Evolutionary conservation across 805 yeast species (phyloP).

Genomic region (Lachancea quebecensis): DNA sequence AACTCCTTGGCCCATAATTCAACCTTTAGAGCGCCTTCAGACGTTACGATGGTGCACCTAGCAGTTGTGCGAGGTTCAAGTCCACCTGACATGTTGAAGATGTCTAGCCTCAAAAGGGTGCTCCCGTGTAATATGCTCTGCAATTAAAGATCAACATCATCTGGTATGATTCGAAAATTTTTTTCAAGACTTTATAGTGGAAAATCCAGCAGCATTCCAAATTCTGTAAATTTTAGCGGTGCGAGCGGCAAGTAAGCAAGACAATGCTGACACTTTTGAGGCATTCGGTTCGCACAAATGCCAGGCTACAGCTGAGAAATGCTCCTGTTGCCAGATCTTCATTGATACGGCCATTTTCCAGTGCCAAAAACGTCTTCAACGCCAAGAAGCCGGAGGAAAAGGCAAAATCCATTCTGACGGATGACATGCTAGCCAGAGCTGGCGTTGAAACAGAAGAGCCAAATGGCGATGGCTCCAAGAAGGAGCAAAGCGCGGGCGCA

Average conservation of each 20-base stretch:
- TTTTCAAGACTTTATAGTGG: background rate
- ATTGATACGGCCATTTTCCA: slow-evolving; percentile 1
- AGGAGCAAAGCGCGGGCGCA: slow-evolving; percentile 8
- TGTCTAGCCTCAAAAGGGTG: background rate
- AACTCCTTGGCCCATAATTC: slow-evolving; percentile 67
- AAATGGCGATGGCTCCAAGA: slow-evolving; percentile 12
- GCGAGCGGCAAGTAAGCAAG: background rate
- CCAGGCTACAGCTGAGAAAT: background rate
- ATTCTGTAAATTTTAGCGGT: background rate
- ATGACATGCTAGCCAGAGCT: slow-evolving; percentile 75
- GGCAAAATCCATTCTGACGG: slow-evolving; percentile 58
- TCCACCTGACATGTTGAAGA: slow-evolving; percentile 4
- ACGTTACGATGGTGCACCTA: slow-evolving; percentile 47
- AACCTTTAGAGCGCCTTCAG: slow-evolving; percentile 51
- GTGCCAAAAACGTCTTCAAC: background rate
- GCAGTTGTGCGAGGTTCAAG: slow-evolving; percentile 55
- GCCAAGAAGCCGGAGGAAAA: slow-evolving; percentile 15
- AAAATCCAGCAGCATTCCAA: background rate
- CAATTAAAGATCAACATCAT: background rate
- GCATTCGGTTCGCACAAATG: slow-evolving; percentile 1
- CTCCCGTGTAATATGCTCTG: background rate
- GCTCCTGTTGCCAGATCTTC: background rate
- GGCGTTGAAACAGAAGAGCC: slow-evolving; percentile 58
- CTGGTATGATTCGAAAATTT: background rate
- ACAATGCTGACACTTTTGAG: slow-evolving; percentile 3